These are phyloP conservation scores for Hylodesmum podocarpum DNA, from an alignment of 306 rosid species.

Conservation along the genomic window DNA sequence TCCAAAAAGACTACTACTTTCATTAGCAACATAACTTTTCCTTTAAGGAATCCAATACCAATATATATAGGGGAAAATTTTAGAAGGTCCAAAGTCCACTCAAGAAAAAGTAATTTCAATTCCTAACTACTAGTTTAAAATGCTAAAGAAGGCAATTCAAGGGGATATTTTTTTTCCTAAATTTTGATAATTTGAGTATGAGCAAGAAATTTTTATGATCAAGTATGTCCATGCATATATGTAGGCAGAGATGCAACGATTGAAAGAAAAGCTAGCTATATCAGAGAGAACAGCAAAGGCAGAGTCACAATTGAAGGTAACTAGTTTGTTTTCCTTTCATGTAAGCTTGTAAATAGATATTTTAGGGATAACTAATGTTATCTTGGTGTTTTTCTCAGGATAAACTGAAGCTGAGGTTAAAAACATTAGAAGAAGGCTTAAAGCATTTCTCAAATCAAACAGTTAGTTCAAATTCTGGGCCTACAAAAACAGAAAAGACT, in stretches of 20 bases:
- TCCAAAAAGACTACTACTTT: background rate
- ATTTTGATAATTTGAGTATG: background rate
- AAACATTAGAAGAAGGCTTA: constrained; percentile 84
- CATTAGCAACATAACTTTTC: background rate
- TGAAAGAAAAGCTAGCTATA: constrained; percentile 78
- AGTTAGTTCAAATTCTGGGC: constrained; percentile 45
- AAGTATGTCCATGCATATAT: background rate
- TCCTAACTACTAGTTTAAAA: background rate
- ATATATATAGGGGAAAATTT: background rate
- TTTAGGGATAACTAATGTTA: background rate
- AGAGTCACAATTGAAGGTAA: constrained; percentile 91
- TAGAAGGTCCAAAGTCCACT: background rate
- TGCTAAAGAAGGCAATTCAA: background rate
- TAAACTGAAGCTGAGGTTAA: constrained; percentile 80
- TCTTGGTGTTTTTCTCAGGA: constrained; percentile 52
- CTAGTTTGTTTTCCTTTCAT: background rate
- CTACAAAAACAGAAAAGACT: constrained; percentile 55
- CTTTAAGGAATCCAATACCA: background rate
- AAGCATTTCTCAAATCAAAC: constrained; percentile 50
- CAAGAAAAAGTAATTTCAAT: background rate
- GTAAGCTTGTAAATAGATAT: background rate
- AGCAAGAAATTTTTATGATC: constrained; percentile 15
- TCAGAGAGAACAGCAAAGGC: constrained; percentile 94
- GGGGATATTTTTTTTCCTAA: constrained; percentile 2
- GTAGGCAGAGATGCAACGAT: constrained; percentile 87